phyloP scores from a whole-genome alignment of 306 rosid species.

The Psophocarpus tetragonolobus region DNA sequence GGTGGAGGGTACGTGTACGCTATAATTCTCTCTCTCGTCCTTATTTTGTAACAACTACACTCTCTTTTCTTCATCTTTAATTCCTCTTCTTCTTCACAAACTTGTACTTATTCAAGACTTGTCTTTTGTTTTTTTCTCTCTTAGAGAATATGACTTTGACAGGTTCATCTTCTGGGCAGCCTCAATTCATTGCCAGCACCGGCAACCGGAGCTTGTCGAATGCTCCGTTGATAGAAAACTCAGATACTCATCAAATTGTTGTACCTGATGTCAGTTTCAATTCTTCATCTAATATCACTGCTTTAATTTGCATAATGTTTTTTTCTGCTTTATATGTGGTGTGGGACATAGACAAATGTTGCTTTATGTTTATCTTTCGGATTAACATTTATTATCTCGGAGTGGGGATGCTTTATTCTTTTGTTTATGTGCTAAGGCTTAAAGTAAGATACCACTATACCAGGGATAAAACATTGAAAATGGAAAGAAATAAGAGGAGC shows the following conservation, averaged over 20 bases:
- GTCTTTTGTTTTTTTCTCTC: not conserved
- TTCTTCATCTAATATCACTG: not conserved
- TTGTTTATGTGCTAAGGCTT: not conserved
- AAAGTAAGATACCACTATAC: too few relatives aligned
- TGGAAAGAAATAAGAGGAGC: not conserved
- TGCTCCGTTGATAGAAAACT: slow-evolving; percentile 67
- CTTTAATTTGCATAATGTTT: not conserved
- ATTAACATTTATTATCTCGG: not conserved
- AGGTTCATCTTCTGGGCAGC: slow-evolving; percentile 51
- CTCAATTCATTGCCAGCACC: slow-evolving; percentile 68
- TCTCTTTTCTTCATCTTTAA: not conserved
- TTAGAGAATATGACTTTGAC: slow-evolving; percentile 47
- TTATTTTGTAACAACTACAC: not conserved
- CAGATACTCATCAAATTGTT: slow-evolving; percentile 57
- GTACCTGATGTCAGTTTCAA: slow-evolving; percentile 80
- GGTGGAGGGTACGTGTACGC: not conserved
- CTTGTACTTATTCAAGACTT: not conserved
- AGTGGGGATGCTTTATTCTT: not conserved
- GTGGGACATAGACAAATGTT: not conserved
- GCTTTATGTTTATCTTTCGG: slow-evolving; percentile 8
- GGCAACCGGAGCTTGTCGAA: slow-evolving; percentile 63
- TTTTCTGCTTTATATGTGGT: not conserved
- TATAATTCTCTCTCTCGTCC: not conserved
- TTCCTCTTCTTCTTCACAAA: not conserved
- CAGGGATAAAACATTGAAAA: not conserved